phyloP scores from a whole-genome alignment of 1,139 yeast genomes.

The Suzukiozyma palmioleophila region DNA sequence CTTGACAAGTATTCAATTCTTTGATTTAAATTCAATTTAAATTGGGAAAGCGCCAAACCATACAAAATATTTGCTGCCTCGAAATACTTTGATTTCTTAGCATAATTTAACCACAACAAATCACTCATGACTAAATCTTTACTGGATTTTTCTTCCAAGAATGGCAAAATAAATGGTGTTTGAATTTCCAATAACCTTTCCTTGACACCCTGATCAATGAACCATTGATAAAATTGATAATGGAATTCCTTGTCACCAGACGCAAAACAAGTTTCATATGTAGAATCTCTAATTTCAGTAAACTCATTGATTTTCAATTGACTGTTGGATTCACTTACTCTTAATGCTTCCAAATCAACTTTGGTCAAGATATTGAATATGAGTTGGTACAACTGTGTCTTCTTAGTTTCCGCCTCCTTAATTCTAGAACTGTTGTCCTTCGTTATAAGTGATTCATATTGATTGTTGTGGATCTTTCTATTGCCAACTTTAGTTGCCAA shows the following conservation, averaged over 20 bases:
- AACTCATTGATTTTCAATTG: constrained; percentile 49
- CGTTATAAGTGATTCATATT: constrained; percentile 6
- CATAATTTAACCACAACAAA: constrained; percentile 83
- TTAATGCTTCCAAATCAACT: constrained; percentile 64
- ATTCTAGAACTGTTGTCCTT: constrained; percentile 8
- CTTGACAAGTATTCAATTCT: constrained; percentile 87
- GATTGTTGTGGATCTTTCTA: constrained; percentile 9
- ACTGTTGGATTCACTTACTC: constrained; percentile 41
- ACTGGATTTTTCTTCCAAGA: constrained; percentile 68
- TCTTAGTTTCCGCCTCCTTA: constrained; percentile 24
- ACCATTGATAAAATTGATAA: constrained; percentile 90
- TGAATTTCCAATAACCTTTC: constrained; percentile 75
- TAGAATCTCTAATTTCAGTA: constrained; percentile 59
- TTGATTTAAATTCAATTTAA: constrained; percentile 61
- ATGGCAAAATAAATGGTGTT: constrained; percentile 76
- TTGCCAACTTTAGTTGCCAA: constrained; percentile 67
- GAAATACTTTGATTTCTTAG: constrained; percentile 72
- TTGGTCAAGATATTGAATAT: constrained; percentile 71
- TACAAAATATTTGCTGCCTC: constrained; percentile 83
- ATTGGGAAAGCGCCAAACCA: constrained; percentile 69
- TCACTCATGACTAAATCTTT: constrained; percentile 72
- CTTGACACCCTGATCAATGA: constrained; percentile 70
- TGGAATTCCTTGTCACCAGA: constrained; percentile 82
- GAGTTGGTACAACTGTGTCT: constrained; percentile 61
- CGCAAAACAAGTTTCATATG: constrained; percentile 71